Base-by-base conservation (phyloP, 306 rosid species). In the Begonia loranthoides region DNA sequence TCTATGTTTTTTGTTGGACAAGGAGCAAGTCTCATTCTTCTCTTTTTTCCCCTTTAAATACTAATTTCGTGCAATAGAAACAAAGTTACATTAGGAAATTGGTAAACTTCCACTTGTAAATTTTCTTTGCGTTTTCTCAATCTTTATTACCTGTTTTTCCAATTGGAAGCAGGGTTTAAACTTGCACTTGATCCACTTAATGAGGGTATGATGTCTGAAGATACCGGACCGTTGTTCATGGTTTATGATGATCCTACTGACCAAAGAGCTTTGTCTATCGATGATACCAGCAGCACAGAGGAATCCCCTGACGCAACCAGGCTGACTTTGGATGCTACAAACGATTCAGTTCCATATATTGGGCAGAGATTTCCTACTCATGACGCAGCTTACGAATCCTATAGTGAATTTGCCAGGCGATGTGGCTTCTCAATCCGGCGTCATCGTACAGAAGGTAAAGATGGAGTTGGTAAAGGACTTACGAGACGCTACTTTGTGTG, bases 401-500 rank as follows among this genome's bases (percentile, higher is more conserved):
- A 89, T 60, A 79, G 81, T 77, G 84, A 84, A 60, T 89, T 84
- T 70, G 89, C 97, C 24, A 84, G 84, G 72, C 69, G 56, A 17
- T 75, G 87, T 52, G 97, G 95, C 57, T 89, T 89, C 77, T 84
- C 97, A 10, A 89, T 89, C 67, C 77, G 95, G 34, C 80, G 95
- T 39, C 97, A 89, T 60, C 93, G 93, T 1, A 89, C 95, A 6
- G 97, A 89, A 63, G 95, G 97, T 61, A 89, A 89, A 74, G 97
- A 81, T 58, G 95, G 97, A 33, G 80, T 89, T 55, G 95, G 97
- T 3, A 89, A 84, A 60, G 97, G 97, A 65, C 93, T 89, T 44
- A 89, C 93, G 1, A 73, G 97, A 16, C 93, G 95, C 57, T 84
- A 84, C 87, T 88, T 88, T 63, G 94, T 88, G 34, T 84, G 96